A percentile compares a stretch with the other conserved stretches of the same genome.
Conservation (phyloP, 805 yeast genomes). For the Candida patagonica region DNA sequence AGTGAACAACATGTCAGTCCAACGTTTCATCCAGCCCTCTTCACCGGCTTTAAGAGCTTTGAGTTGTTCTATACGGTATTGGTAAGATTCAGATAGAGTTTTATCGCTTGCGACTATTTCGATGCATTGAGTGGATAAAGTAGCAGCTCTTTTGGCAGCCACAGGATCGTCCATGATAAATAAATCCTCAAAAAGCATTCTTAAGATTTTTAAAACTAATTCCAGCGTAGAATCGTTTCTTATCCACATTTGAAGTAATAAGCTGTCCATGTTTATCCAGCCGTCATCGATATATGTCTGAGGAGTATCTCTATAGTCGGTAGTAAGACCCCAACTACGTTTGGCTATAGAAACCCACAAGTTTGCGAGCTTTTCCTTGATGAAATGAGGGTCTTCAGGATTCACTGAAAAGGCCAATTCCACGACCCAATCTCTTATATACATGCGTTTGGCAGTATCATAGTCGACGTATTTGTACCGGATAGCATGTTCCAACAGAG, state of each 20-base stretch:
- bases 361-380: constrained; percentile 81
- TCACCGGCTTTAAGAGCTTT: constrained; percentile 54
- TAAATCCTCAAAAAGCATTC: constrained; percentile 88
- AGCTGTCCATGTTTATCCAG: constrained; percentile 83
- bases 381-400: constrained; percentile 73
- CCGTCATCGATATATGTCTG: constrained; percentile 32
- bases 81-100: constrained; percentile 54
- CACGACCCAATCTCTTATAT: constrained; percentile 76
- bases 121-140: constrained; percentile 73
- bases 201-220: constrained; percentile 62
- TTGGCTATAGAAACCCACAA: constrained; percentile 90
- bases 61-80: constrained; percentile 49
- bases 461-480: constrained; percentile 44
- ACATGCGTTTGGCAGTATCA: constrained; percentile 47
- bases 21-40: constrained; percentile 81
- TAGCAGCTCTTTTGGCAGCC: constrained; percentile 69
- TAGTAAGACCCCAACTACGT: constrained; percentile 70
- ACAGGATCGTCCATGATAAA: constrained; percentile 86
- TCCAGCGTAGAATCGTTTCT: constrained; percentile 57
- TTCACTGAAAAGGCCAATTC: constrained; percentile 58
- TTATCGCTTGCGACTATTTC: constrained; percentile 69
- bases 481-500: constrained; percentile 67
- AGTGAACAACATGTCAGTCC: constrained; percentile 52
- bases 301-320: constrained; percentile 20
- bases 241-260: constrained; percentile 68